Percentiles rank a stretch among this genome's conserved stretches.
Conservation (phyloP, 202 grass and related monocot genomes). For the Setaria viridis region DNA sequence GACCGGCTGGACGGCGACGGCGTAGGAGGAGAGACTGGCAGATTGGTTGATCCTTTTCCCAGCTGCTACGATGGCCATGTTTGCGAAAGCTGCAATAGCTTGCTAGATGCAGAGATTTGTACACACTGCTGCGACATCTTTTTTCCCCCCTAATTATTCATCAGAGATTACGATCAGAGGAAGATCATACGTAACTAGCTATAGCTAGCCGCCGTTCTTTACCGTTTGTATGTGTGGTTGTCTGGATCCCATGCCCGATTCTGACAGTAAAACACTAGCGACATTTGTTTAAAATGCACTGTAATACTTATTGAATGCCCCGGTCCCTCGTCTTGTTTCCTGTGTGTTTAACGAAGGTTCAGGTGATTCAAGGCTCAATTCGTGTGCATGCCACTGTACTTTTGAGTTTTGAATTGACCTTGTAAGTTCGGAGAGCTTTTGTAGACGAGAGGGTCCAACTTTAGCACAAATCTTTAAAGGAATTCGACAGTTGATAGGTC, state of each 20-base stretch:
- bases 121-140: background rate
- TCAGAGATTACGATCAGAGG: background rate
- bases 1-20: slow-evolving; percentile 23
- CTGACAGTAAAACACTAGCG: background rate
- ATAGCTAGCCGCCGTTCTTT: background rate
- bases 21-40: background rate
- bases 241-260: background rate
- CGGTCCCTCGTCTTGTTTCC: too few relatives aligned
- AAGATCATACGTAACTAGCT: background rate
- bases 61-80: background rate
- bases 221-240: background rate
- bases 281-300: background rate
- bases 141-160: background rate
- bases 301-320: too few relatives aligned
- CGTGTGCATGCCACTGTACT: too few relatives aligned
- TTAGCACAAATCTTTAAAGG: too few relatives aligned
- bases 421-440: too few relatives aligned
- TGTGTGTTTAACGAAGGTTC: too few relatives aligned
- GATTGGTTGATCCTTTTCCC: background rate
- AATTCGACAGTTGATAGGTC: too few relatives aligned
- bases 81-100: background rate
- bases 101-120: background rate
- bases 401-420: too few relatives aligned
- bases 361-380: too few relatives aligned
- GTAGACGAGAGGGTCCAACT: too few relatives aligned